Evolutionary conservation across 805 yeast species (phyloP).

Genomic region (Spathaspora arborariae): DNA sequence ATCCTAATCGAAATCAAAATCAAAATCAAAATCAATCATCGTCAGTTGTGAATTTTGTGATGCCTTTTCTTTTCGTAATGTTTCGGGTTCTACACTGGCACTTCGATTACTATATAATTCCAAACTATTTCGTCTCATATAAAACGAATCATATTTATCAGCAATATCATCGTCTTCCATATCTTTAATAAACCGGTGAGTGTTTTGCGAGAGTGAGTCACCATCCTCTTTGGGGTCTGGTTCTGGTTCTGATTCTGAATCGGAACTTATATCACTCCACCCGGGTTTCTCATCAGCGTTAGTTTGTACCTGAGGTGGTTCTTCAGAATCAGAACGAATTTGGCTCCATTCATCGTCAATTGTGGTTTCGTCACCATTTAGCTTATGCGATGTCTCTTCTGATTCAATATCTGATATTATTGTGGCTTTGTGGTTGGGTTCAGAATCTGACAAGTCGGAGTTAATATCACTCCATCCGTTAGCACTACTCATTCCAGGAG

Average conservation of each 20-base stretch:
- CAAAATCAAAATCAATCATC: conserved; percentile 23
- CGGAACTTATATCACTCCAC: conserved; percentile 3
- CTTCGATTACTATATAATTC: conserved; percentile 4
- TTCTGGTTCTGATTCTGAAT: conserved; percentile 1
- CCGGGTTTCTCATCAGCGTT: not conserved
- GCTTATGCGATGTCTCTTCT: not conserved
- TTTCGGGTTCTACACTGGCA: conserved; percentile 4
- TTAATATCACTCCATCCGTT: not conserved
- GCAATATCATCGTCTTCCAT: conserved; percentile 1
- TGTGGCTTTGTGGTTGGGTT: not conserved
- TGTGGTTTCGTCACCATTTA: not conserved
- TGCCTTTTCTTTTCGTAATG: not conserved
- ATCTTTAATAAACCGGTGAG: not conserved
- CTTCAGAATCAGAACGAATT: conserved; percentile 1
- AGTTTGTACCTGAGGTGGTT: not conserved
- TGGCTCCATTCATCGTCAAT: not conserved
- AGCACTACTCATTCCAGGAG: not conserved
- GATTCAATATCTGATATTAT: not conserved
- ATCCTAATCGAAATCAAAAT: conserved; percentile 17
- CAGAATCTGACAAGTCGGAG: not conserved
- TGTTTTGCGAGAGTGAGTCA: not conserved
- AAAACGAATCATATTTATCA: conserved; percentile 1
- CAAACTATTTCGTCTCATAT: conserved; percentile 8
- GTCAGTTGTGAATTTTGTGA: conserved; percentile 6
- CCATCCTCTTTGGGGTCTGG: not conserved